Conservation (phyloP, 1,284 basidiomycete species). For the Fistulinella staudtii region DNA sequence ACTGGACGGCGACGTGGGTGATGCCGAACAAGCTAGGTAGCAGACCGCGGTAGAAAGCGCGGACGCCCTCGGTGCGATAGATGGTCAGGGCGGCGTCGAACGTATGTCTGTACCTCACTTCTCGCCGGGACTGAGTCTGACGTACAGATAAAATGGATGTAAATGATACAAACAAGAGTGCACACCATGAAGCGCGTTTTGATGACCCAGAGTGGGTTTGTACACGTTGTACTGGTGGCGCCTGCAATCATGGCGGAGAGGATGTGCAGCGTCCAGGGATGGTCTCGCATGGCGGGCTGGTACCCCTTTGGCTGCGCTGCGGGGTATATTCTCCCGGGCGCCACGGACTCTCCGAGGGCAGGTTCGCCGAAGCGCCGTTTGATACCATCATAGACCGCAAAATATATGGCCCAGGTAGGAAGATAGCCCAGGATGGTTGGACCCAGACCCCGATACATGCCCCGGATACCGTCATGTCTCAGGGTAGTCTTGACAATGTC, state of each 20-base stretch:
- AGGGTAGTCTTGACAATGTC: constrained; percentile 73
- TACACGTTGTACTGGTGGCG: constrained; percentile 84
- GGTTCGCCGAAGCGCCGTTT: constrained; percentile 76
- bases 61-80: constrained; percentile 77
- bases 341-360: constrained; percentile 42
- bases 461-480: constrained; percentile 73
- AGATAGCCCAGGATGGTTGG: constrained; percentile 95
- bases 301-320: constrained; percentile 81
- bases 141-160: not conserved
- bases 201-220: constrained; percentile 95
- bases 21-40: constrained; percentile 88
- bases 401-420: constrained; percentile 97
- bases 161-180: constrained; percentile 14
- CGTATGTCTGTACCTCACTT: constrained; percentile 81
- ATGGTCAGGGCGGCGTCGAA: constrained; percentile 84
- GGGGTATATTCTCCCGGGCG: constrained; percentile 57
- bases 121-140: constrained; percentile 73
- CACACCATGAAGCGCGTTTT: constrained; percentile 96
- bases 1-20: constrained; percentile 90
- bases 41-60: constrained; percentile 90
- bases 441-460: constrained; percentile 89
- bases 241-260: constrained; percentile 92
- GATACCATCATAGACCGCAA: constrained; percentile 94
- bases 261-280: constrained; percentile 82
- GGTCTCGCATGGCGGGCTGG: constrained; percentile 70